Percentiles rank a stretch among this genome's conserved stretches.
Conservation (phyloP, 208 protist species). For the Wallacemonas rigidus region DNA sequence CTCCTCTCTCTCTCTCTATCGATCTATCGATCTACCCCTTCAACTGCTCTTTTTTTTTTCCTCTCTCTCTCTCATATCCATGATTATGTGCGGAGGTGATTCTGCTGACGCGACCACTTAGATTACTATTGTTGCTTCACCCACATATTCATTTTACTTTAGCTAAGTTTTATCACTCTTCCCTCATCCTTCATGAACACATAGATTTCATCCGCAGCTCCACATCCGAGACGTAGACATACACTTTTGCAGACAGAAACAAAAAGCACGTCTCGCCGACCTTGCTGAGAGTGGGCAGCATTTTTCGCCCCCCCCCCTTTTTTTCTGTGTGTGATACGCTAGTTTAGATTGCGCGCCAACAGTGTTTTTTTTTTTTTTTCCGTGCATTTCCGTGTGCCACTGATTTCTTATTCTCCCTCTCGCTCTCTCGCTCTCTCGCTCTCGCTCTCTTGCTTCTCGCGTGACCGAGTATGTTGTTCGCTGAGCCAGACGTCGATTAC, state of each 20-base stretch:
- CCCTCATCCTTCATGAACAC: no score
- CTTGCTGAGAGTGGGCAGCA: no score
- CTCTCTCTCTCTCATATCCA: no score
- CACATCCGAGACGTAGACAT: no score
- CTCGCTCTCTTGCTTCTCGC: neutral
- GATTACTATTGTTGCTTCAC: no score
- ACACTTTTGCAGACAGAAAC: no score
- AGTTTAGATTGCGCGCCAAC: neutral
- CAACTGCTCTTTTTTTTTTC: neutral
- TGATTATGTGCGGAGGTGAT: no score
- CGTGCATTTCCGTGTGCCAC: neutral
- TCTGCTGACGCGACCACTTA: no score
- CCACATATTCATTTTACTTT: no score
- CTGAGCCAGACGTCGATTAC: slow-evolving; percentile 72
- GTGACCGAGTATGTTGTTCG: slow-evolving; percentile 48
- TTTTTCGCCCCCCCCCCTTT: neutral
- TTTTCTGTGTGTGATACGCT: neutral
- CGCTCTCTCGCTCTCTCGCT: neutral
- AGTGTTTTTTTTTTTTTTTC: neutral
- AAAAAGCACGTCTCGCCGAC: no score
- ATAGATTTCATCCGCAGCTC: no score
- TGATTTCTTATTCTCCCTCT: neutral
- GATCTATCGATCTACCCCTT: neutral
- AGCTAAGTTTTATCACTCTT: no score
- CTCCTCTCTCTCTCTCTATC: neutral